Evolutionary conservation across 2,329 filamentous ascomycete species (phyloP), one percentile per base, ranked within the genome.

Genomic region (Emericellopsis cladophorae): DNA sequence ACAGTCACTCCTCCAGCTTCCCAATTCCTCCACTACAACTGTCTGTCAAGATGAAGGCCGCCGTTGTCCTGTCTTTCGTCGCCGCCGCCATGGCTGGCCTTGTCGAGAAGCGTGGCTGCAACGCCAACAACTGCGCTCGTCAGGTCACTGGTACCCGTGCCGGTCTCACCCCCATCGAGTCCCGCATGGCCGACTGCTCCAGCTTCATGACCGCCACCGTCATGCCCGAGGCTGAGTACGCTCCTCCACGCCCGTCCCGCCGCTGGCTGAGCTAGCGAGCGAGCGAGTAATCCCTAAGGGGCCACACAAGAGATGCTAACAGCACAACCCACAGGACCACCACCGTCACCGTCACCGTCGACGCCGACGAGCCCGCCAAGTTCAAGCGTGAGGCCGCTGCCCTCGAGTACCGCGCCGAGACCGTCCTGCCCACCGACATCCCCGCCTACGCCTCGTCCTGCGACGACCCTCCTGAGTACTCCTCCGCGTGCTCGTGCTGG

Each of bases 81-180:
- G 58, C 56, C 45, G 49, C 57, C 40, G 61, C 57, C 48, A 47
- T 60, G 38, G 62, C 58, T 42, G 51, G 52, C 49, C 51, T 56
- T 41, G 43, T 65, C 29, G 54, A 61, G 42, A 48, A 51, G 46
- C 61, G 61, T 44, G 48, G 45, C 43, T 65, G 60, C 52, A 46
- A 54, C 45, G 62, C 58, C 49, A 62, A 68, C 58, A 68, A 67
- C 58, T 68, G 65, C 57, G 64, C 64, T 54, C 62, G 64, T 38
- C 60, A 63, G 44, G 59, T 68, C 45, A 67, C 64, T 34, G 64
- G 64, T 43, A 67, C 63, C 41, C 56, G 61, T 21, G 49, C 46
- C 15, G 60, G 61, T 31, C 57, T 65, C 40, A 44, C 48, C 21
- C 50, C 59, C 43, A 42, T 60, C 31, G 51, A 52, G 33, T 51